Conservation (phyloP, 306 rosid genomes). For the Acmispon strigosus region DNA sequence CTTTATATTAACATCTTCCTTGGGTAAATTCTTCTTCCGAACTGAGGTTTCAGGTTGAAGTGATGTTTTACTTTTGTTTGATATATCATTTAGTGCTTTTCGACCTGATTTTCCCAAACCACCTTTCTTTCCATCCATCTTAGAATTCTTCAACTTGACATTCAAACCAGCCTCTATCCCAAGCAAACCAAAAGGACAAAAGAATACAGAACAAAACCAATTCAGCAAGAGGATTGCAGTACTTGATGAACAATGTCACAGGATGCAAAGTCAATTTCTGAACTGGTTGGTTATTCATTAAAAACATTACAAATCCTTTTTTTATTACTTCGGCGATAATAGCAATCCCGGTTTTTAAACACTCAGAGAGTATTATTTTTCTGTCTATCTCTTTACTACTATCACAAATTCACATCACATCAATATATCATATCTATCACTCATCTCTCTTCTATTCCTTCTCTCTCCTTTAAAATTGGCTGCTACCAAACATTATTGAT, state of each 20-base stretch:
- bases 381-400: too few species aligned
- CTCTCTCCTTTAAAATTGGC: too few species aligned
- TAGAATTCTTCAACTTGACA: constrained; percentile 24
- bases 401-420: too few species aligned
- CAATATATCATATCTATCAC: too few species aligned
- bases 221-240: not conserved
- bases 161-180: constrained; percentile 24
- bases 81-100: constrained; percentile 49
- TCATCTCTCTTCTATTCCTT: too few species aligned
- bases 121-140: constrained; percentile 34
- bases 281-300: not conserved
- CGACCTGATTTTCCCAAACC: constrained; percentile 23
- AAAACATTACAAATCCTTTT: not conserved
- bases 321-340: too few species aligned
- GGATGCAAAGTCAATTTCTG: not conserved
- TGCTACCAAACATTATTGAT: too few species aligned
- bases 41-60: constrained; percentile 19
- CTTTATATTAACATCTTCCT: constrained; percentile 40
- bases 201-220: not conserved
- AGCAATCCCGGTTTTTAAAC: too few species aligned
- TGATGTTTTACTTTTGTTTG: constrained; percentile 48
- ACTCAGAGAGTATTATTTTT: too few species aligned
- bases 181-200: not conserved
- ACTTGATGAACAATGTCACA: not conserved
- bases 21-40: constrained; percentile 28